A percentile compares a stretch with the other conserved stretches of the same genome.
These are phyloP conservation scores for Annona squamosa DNA, from an alignment of 164 flowering plant genomes.

Conservation along the genomic window DNA sequence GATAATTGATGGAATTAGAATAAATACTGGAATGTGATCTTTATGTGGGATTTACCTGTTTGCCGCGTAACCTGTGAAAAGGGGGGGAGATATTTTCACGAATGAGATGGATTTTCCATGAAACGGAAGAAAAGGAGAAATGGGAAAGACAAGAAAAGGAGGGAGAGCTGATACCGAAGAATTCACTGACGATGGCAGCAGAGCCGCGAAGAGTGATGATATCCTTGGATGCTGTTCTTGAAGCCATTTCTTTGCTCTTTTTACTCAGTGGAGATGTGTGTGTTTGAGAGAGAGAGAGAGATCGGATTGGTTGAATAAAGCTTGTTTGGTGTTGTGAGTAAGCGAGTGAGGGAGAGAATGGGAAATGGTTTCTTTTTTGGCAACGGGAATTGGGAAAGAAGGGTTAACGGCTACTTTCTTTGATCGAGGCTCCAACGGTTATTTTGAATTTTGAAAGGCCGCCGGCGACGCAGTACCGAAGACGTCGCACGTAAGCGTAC, in stretches of 20 bases:
- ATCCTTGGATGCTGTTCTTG: conserved; percentile 74
- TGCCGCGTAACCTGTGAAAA: conserved; percentile 83
- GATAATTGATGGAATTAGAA: neutral
- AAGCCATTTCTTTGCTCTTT: conserved; percentile 40
- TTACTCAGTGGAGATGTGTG: neutral
- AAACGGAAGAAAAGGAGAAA: neutral
- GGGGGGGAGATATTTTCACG: neutral
- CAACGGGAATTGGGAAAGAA: neutral
- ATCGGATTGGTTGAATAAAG: neutral
- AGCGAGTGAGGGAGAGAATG: neutral
- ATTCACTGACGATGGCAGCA: conserved; percentile 95
- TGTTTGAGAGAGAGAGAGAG: neutral
- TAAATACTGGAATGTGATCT: neutral
- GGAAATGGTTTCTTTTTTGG: neutral
- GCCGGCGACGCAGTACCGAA: too few species aligned
- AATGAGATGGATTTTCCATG: neutral
- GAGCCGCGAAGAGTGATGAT: conserved; percentile 92
- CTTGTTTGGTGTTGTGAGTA: neutral
- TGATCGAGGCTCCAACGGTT: neutral
- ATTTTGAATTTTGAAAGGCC: neutral
- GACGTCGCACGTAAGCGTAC: too few species aligned
- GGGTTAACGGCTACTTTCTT: neutral
- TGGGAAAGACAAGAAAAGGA: neutral
- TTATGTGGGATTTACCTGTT: conserved; percentile 50
- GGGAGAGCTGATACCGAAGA: conserved; percentile 46